Percentiles rank a stretch among this genome's conserved stretches.
Conservation (phyloP, 257 asterid genomes). For the Solanum chiquidenum region DNA sequence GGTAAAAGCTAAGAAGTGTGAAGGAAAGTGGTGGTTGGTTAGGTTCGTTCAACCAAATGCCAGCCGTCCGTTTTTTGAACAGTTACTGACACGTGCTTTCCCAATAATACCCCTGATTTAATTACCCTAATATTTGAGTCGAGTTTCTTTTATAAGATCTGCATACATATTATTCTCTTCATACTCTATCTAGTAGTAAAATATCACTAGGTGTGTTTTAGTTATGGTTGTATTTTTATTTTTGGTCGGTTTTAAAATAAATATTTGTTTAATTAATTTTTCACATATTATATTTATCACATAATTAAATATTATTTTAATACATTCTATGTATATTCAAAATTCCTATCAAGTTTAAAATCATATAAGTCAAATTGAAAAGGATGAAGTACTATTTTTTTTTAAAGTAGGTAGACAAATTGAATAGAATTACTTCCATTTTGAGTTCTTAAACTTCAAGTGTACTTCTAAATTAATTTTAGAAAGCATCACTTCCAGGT, state of each 20-base stretch:
- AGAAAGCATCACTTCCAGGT: neutral
- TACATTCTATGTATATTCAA: too few species aligned
- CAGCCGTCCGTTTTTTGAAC: conserved; percentile 31
- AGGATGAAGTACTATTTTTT: neutral
- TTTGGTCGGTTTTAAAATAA: too few species aligned
- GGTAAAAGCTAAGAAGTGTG: conserved; percentile 28
- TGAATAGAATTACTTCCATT: neutral
- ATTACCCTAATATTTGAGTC: too few species aligned
- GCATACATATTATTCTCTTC: neutral
- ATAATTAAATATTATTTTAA: too few species aligned
- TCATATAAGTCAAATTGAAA: neutral
- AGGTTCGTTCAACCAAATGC: conserved; percentile 66
- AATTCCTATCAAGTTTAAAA: neutral
- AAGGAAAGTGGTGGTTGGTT: conserved; percentile 61
- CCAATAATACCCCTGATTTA: conserved; percentile 1
- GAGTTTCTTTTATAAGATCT: too few species aligned
- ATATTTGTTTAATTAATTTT: neutral
- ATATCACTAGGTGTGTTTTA: neutral
- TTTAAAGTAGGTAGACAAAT: neutral
- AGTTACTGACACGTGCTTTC: neutral
- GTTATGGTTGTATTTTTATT: too few species aligned
- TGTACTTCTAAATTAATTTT: neutral
- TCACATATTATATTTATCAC: too few species aligned
- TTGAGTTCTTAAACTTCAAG: neutral
- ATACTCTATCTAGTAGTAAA: too few species aligned